Evolutionary conservation across 2,329 filamentous ascomycete species (phyloP), one percentile per base, ranked within the genome.

Genomic region (Nothophoma quercina): DNA sequence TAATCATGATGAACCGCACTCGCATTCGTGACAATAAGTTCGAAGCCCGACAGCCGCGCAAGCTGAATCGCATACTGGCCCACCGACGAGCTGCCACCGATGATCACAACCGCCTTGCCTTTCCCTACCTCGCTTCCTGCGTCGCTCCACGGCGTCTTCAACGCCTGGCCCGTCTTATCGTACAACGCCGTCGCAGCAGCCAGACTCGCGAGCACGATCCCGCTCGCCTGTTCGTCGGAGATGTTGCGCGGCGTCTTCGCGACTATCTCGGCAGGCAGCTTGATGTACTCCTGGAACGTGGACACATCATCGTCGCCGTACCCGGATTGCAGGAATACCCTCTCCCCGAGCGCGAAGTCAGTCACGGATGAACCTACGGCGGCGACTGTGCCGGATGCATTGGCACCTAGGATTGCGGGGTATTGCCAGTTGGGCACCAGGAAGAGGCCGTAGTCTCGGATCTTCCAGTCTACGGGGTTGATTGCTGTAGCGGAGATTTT

Each of bases 401-500:
- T 79, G 10, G 76, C 77, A 32, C 77, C 77, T 6, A 74, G 45
- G 18, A 79, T 71, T 0, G 77, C 73, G 5, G 80, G 79, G 55
- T 78, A 80, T 2, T 44, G 15, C 47, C 47, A 51, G 7, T 38
- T 26, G 1, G 69, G 34, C 30, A 80, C 73, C 39, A 76, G 72
- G 48, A 81, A 69, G 10, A 52, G 29, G 13, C 78, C 80, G 5
- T 65, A 56, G 19, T 74, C 68, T n/a, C 77, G 79, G 68, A 78
- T 76, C 36, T 68, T 36, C 42, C 16, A 50, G 51, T 83, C 81
- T 42, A 79, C 72, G 2, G 80, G 79, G 54, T 83, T 83, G 29
- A 83, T 64, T 12, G 79, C 80, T 5, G 81, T 64, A 3, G 79
- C 77, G 42, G 79, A 78, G 58, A 82, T 75, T 1, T 65, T 74